A percentile compares a stretch with the other conserved stretches of the same genome.
These are phyloP conservation scores for Aspergillus japonicus DNA, from an alignment of 2,329 filamentous ascomycete species.

Conservation along the genomic window DNA sequence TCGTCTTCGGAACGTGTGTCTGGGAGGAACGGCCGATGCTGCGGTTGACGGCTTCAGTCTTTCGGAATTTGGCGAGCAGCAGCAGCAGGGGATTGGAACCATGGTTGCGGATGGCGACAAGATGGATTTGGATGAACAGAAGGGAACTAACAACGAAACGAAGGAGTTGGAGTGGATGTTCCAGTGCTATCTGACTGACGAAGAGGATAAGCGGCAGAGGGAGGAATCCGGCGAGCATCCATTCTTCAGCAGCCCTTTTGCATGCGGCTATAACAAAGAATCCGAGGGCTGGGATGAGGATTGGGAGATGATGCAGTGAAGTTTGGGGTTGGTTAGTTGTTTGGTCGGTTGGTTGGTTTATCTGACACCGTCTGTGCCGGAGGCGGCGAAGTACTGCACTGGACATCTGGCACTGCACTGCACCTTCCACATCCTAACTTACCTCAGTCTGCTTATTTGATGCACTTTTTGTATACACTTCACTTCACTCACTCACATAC, in stretches of 20 bases:
- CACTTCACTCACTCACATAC: no score
- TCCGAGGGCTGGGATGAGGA: background rate
- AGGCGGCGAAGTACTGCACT: no score
- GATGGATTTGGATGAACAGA: background rate
- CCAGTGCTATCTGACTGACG: background rate
- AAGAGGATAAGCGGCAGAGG: background rate
- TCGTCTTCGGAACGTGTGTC: no score
- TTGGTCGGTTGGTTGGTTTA: background rate
- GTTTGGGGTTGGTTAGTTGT: background rate
- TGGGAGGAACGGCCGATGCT: no score
- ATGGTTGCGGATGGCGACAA: no score
- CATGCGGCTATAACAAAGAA: background rate
- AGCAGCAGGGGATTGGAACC: no score
- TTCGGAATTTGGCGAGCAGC: no score
- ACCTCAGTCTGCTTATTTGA: no score
- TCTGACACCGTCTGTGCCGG: no score
- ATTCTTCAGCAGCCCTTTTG: background rate
- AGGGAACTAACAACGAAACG: background rate
- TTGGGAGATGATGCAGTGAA: background rate
- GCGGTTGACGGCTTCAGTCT: background rate
- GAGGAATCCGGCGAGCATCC: background rate
- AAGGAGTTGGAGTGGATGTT: background rate
- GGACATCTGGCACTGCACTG: no score
- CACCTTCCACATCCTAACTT: no score
- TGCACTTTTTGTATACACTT: no score